Percentiles rank a stretch among this genome's conserved stretches.
These are phyloP conservation scores for Pisolithus thermaeus DNA, from an alignment of 1,284 basidiomycete species.

Conservation along the genomic window DNA sequence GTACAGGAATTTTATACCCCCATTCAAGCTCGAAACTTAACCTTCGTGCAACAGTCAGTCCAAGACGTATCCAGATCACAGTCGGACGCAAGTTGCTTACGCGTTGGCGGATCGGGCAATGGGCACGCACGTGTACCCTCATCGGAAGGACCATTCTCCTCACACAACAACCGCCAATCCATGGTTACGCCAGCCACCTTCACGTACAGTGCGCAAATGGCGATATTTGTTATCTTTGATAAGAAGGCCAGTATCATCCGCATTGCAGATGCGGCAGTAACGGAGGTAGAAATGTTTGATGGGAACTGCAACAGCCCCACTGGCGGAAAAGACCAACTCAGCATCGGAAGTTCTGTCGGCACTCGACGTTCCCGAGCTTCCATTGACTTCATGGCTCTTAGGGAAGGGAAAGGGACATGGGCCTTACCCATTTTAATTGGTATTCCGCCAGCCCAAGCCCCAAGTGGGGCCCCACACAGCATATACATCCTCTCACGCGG, in stretches of 20 bases:
- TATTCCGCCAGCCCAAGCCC: constrained; percentile 34
- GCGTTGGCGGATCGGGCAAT: constrained; percentile 17
- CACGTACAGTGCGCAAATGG: constrained; percentile 61
- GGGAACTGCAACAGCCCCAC: constrained; percentile 25
- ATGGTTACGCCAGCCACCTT: constrained; percentile 22
- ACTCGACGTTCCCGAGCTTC: constrained; percentile 46
- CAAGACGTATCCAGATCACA: constrained; percentile 44
- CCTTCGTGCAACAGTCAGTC: constrained; percentile 65
- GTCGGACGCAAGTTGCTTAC: constrained; percentile 34
- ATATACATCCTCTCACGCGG: constrained; percentile 66
- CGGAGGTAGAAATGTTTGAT: constrained; percentile 66
- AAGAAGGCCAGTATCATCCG: constrained; percentile 79
- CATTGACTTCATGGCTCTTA: constrained; percentile 43
- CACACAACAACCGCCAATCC: constrained; percentile 18
- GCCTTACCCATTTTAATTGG: constrained; percentile 45
- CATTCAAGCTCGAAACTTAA: constrained; percentile 51
- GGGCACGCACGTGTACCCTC: constrained; percentile 22
- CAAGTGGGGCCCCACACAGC: constrained; percentile 27
- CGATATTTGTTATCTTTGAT: constrained; percentile 73
- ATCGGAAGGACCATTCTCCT: constrained; percentile 15
- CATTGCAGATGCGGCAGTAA: constrained; percentile 69
- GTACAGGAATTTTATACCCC: constrained; percentile 76
- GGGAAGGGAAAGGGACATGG: constrained; percentile 49
- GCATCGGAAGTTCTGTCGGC: constrained; percentile 11
- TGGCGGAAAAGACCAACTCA: constrained; percentile 21